These are phyloP conservation scores for Vigna angularis DNA, from an alignment of 306 rosid species.

Conservation along the genomic window DNA sequence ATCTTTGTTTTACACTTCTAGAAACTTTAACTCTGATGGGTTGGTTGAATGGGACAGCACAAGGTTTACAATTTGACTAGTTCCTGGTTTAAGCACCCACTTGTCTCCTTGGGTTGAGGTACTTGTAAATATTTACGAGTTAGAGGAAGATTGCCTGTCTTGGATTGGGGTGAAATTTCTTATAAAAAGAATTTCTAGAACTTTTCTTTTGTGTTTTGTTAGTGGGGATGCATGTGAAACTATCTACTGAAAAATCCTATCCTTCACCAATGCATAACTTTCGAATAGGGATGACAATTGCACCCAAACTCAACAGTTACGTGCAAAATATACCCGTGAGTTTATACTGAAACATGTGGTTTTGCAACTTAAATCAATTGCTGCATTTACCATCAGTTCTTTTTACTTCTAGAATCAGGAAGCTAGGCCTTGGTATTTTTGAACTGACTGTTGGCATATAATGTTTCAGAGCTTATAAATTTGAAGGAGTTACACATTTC, in stretches of 20 bases:
- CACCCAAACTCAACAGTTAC: neutral
- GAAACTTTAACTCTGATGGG: neutral
- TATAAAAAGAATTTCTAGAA: neutral
- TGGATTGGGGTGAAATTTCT: neutral
- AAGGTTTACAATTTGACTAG: neutral
- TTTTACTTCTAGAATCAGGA: slow-evolving; percentile 31
- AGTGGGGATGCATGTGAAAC: neutral
- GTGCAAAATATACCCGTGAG: neutral
- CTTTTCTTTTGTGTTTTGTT: neutral
- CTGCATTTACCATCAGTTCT: slow-evolving; percentile 17
- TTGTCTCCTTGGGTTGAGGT: neutral
- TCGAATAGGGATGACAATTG: neutral
- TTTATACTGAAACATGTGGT: slow-evolving; percentile 13
- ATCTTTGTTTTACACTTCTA: neutral
- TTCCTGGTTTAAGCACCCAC: neutral
- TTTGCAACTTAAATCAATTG: slow-evolving; percentile 25
- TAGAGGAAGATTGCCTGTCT: neutral
- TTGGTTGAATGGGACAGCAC: neutral
- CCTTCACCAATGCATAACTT: neutral
- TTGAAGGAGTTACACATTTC: slow-evolving; percentile 68
- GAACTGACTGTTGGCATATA: slow-evolving; percentile 25
- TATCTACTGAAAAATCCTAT: neutral
- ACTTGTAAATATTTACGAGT: neutral
- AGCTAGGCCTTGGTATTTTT: slow-evolving; percentile 1
- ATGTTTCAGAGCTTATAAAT: slow-evolving; percentile 61